phyloP scores from a whole-genome alignment of 805 yeast species.

The Saccharomycopsis sp. region DNA sequence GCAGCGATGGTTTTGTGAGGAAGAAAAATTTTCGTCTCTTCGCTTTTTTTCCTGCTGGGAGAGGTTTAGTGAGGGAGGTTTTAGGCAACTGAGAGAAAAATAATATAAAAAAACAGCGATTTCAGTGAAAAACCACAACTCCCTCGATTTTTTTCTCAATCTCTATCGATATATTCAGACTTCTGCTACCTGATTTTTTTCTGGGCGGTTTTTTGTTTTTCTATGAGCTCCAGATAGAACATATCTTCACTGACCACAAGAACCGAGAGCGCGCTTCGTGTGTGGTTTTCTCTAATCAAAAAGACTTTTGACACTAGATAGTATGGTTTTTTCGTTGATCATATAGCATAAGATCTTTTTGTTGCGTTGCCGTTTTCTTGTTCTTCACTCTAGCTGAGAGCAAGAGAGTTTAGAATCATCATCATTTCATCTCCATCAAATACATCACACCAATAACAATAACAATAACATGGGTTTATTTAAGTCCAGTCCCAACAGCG shows the following conservation, averaged over 20 bases:
- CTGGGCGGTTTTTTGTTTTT: not conserved
- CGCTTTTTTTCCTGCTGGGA: not conserved
- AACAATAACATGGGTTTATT: slow-evolving; percentile 13
- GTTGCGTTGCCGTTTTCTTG: not conserved
- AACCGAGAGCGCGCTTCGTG: too few relatives aligned
- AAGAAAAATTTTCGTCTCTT: not conserved
- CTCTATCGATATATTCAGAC: not conserved
- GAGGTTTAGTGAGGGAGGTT: not conserved
- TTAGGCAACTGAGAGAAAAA: not conserved
- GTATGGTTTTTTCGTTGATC: not conserved
- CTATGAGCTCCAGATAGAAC: too few relatives aligned
- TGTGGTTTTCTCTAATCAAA: too few relatives aligned
- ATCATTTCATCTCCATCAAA: not conserved
- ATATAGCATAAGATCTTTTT: not conserved
- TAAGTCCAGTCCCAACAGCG: not conserved
- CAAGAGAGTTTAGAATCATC: not conserved
- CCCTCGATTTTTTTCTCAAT: not conserved
- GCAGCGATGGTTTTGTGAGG: not conserved
- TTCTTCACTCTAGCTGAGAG: not conserved
- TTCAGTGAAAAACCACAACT: not conserved
- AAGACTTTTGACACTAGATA: too few relatives aligned
- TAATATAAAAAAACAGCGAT: slow-evolving; percentile 2
- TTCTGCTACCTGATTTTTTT: not conserved
- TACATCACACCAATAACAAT: not conserved
- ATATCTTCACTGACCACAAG: too few relatives aligned